Conservation (phyloP, 306 rosid species). For the Prunus padus region DNA sequence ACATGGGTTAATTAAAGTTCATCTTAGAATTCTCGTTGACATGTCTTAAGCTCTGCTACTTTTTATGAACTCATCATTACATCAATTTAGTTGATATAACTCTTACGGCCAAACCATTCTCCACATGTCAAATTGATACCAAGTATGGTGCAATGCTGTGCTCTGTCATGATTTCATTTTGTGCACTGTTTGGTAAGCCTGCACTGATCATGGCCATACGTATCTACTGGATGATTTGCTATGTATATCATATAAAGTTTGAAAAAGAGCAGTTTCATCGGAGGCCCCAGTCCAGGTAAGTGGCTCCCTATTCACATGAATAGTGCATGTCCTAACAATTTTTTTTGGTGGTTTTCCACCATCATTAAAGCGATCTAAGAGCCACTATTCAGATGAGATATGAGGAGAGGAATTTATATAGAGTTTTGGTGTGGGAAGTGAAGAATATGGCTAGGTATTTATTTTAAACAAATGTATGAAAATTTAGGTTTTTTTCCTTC, state of each 20-base stretch:
- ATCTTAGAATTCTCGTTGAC: background rate
- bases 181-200: background rate
- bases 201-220: background rate
- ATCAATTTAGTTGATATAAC: background rate
- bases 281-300: too few species aligned
- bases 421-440: too few species aligned
- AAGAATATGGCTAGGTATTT: too few species aligned
- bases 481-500: too few species aligned
- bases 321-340: accelerated
- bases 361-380: too few species aligned
- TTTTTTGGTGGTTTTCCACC: too few species aligned
- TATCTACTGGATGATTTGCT: background rate
- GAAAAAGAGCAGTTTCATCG: background rate
- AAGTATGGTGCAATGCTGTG: background rate
- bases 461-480: too few species aligned
- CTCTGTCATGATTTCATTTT: background rate
- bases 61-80: background rate
- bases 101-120: background rate
- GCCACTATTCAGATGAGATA: too few species aligned
- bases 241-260: background rate
- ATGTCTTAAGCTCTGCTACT: background rate
- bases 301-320: too few species aligned
- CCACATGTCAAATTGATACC: background rate
- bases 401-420: too few species aligned
- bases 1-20: too few species aligned